Percentiles rank a stretch among this genome's conserved stretches.
Evolutionary conservation across 208 protist species (phyloP).

Genomic region (Trypanosoma lewisi): DNA sequence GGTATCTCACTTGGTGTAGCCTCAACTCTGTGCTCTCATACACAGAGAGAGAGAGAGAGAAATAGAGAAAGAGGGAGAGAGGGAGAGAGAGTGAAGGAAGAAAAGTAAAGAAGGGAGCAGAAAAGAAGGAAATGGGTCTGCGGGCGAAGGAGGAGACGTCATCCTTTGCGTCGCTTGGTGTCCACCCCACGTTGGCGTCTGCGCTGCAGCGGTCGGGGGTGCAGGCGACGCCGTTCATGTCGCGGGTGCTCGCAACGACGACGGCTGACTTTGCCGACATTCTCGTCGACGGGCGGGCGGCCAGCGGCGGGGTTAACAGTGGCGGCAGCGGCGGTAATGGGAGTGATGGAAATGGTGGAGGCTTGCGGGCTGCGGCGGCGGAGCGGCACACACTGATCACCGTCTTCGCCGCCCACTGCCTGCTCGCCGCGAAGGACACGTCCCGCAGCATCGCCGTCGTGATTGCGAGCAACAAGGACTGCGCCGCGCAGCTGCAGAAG

Average conservation of each 20-base stretch:
- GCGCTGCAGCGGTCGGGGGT: conserved; percentile 27
- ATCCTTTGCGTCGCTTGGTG: conserved; percentile 28
- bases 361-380: conserved; percentile 14
- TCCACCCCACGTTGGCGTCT: conserved; percentile 41
- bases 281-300: conserved; percentile 64
- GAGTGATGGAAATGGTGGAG: conserved; percentile 33
- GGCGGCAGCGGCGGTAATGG: conserved; percentile 26
- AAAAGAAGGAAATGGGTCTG: background rate
- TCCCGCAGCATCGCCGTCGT: conserved; percentile 30
- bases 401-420: conserved; percentile 54
- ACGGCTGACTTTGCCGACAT: conserved; percentile 61
- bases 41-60: background rate
- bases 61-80: background rate
- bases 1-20: background rate
- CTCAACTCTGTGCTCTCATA: background rate
- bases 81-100: background rate
- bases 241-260: conserved; percentile 50
- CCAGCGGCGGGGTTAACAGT: conserved; percentile 4
- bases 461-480: conserved; percentile 29
- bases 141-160: conserved; percentile 12
- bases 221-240: conserved; percentile 48
- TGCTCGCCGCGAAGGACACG: conserved; percentile 29
- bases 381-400: conserved; percentile 50
- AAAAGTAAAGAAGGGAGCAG: background rate
- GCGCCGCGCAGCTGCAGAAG: conserved; percentile 19